Percentiles rank a stretch among this genome's conserved stretches.
Conservation (phyloP, 495 filamentous ascomycete species). For the Schizothecium vesticola region DNA sequence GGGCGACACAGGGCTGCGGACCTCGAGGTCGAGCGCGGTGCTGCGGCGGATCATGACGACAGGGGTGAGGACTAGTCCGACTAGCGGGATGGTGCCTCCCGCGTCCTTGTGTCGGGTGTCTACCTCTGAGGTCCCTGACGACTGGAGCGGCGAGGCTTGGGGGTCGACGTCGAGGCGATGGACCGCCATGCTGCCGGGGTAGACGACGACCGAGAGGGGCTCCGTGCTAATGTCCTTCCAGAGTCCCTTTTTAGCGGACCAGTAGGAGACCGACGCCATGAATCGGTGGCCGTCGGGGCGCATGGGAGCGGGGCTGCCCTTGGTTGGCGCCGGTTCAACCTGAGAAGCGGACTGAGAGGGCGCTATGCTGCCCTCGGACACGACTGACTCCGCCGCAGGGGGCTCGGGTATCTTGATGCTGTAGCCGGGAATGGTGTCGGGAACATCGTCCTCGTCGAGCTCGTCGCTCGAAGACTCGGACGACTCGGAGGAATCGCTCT, state of each 20-base stretch:
- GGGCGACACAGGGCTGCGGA: constrained; percentile 75
- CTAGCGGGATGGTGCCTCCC: constrained; percentile 49
- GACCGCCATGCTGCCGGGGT: constrained; percentile 80
- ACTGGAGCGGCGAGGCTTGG: constrained; percentile 37
- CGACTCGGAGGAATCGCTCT: constrained; percentile 39
- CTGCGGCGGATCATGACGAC: constrained; percentile 81
- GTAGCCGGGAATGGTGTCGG: constrained; percentile 44
- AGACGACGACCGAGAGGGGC: constrained; percentile 68
- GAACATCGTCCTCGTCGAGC: constrained; percentile 46
- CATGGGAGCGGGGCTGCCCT: constrained; percentile 43
- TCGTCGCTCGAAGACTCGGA: constrained; percentile 47
- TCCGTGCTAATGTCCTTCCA: constrained; percentile 76
- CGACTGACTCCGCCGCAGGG: constrained; percentile 21
- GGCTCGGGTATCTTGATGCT: constrained; percentile 36
- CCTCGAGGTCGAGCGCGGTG: constrained; percentile 88
- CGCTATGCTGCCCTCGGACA: constrained; percentile 51
- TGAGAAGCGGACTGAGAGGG: constrained; percentile 77
- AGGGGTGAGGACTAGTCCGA: constrained; percentile 81
- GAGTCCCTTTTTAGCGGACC: constrained; percentile 67
- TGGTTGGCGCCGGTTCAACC: constrained; percentile 47
- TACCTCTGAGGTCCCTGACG: constrained; percentile 33
- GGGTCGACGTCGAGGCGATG: constrained; percentile 53
- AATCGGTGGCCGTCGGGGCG: constrained; percentile 48
- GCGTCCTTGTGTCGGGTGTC: constrained; percentile 35
- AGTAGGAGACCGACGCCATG: constrained; percentile 75